Evolutionary conservation across 371 early-diverging fungal genomes (phyloP), one percentile per base, ranked within the genome.

Genomic region (Catenaria anguillulae): DNA sequence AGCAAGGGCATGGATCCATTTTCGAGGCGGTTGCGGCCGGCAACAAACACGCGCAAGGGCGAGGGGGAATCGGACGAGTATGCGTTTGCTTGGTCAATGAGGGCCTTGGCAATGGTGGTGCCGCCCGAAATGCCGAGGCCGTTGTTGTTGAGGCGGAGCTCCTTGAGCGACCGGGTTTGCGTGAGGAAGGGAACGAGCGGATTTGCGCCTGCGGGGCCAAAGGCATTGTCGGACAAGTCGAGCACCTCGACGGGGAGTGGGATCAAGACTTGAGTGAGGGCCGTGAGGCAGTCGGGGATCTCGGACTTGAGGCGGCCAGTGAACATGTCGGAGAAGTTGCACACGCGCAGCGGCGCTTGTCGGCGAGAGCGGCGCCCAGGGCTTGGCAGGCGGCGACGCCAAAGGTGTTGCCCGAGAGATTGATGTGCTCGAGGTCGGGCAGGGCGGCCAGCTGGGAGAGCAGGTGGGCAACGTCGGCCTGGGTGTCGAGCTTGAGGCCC

Each of bases 201-300:
- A 55, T 82, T 78, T 46, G 93, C 90, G 43, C 96, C 96, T 56
- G 86, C 84, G 24, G 95, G 96, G 3, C 97, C 97, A 74, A 97
- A 97, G 3, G 97, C 97, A 66, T 97, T 97, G 73, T 97, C 96
- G n/a, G 87, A 88, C 42, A 94, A 69, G 74, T 95, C 87, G 52
- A 96, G 76, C 65, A 86, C 86, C 29, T 80, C 69, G 64, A 89
- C 83, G 68, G 87, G 84, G 10, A 10, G 5, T 5, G 5, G 5
- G 60, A 79, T 78, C 60, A 95, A 75, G 0, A 92, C 90, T 63
- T 86, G 88, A 59, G 88, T 87, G 33, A 97, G 72, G 24, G 88
- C 86, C 45, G 84, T 84, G 43, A 96, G 71, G 42, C 86, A 84
- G 43, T 75, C 75, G 54, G 92, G 92, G 63, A 97, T 90, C 73